These are phyloP conservation scores for Sclerotinia trifoliorum DNA, from an alignment of 2,329 filamentous ascomycete species.

Conservation along the genomic window DNA sequence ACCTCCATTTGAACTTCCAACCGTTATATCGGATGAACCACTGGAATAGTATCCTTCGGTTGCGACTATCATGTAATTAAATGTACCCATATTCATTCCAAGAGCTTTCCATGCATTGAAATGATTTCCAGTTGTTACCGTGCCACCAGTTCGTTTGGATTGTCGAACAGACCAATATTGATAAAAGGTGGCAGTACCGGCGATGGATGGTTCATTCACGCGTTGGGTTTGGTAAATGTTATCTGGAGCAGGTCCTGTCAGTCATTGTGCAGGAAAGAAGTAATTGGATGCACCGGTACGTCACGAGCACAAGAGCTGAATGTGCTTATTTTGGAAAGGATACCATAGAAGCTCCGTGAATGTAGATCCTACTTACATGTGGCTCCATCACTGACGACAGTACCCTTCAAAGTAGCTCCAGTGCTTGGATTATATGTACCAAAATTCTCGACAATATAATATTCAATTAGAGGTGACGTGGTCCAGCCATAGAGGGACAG, in stretches of 20 bases:
- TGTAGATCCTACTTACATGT: constrained; percentile 42
- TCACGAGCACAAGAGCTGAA: neutral
- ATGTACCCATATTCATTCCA: constrained; percentile 49
- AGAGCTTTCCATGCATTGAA: constrained; percentile 52
- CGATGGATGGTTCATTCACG: constrained; percentile 46
- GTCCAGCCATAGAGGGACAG: constrained; percentile 59
- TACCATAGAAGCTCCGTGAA: neutral
- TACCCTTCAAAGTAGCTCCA: constrained; percentile 49
- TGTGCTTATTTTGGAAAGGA: neutral
- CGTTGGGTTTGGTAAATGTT: constrained; percentile 45
- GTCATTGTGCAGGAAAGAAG: neutral
- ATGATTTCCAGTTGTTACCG: constrained; percentile 50
- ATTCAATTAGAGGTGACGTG: constrained; percentile 31
- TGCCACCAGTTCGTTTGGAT: constrained; percentile 50
- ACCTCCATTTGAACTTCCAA: constrained; percentile 8
- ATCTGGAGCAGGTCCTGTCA: constrained; percentile 7
- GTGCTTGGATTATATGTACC: constrained; percentile 52
- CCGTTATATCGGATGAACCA: constrained; percentile 26
- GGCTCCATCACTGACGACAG: constrained; percentile 52
- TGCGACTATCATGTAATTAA: constrained; percentile 52
- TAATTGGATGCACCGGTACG: too few relatives aligned
- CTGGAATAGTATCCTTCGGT: constrained; percentile 26
- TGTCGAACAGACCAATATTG: constrained; percentile 55
- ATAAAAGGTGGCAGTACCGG: constrained; percentile 50
- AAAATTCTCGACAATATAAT: constrained; percentile 57